A percentile compares a stretch with the other conserved stretches of the same genome.
These are phyloP conservation scores for Monoraphidium neglectum DNA, from an alignment of 139 green algal species.

Conservation along the genomic window DNA sequence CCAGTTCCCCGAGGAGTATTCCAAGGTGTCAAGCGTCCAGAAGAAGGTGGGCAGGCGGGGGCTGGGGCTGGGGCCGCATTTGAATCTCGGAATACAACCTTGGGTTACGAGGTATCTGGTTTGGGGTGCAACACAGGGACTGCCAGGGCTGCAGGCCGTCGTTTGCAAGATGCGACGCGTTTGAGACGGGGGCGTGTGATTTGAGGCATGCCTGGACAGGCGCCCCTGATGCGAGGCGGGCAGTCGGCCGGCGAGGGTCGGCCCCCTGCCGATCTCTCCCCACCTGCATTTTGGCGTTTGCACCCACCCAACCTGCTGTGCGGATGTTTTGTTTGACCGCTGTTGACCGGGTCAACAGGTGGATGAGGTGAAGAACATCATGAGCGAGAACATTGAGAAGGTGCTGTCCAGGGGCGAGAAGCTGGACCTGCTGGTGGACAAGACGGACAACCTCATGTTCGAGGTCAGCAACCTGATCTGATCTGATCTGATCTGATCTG, in stretches of 20 bases:
- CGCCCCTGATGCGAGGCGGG: no score
- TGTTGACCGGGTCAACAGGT: slow-evolving; percentile 60
- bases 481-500: no score
- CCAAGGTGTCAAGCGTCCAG: slow-evolving; percentile 87
- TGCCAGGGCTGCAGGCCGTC: background rate
- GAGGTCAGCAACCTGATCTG: no score
- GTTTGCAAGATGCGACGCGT: no score
- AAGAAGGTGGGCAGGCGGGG: no score
- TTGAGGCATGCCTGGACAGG: no score
- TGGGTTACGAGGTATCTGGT: background rate
- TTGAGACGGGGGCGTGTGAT: no score
- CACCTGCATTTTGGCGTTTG: no score
- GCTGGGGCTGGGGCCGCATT: no score
- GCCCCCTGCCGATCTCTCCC: no score
- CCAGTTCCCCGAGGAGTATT: slow-evolving; percentile 88
- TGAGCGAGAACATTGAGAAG: slow-evolving; percentile 99
- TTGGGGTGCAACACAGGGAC: background rate
- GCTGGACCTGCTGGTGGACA: slow-evolving; percentile 96
- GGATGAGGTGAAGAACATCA: slow-evolving; percentile 96
- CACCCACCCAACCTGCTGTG: background rate
- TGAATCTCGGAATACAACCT: background rate
- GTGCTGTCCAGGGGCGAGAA: slow-evolving; percentile 95
- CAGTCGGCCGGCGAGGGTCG: no score
- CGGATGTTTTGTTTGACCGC: background rate
- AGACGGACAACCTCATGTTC: slow-evolving; percentile 94